Conservation (phyloP, 345 rosid species). For the Sisymbrium irio region DNA sequence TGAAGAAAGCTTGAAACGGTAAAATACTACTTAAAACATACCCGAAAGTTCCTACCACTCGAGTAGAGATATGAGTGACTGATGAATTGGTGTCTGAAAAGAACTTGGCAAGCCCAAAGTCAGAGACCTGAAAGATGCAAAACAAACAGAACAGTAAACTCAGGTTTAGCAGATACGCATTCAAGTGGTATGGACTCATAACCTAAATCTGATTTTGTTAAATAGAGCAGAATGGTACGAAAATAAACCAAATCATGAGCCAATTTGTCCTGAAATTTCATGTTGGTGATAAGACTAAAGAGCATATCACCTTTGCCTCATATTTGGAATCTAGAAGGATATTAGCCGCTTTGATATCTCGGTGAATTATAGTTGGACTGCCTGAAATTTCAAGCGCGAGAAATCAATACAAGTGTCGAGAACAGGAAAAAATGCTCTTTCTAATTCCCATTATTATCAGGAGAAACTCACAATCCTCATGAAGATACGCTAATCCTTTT, state of each 20-base stretch:
- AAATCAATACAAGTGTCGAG: not conserved
- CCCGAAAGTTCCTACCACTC: slow-evolving; percentile 93
- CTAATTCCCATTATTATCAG: not conserved
- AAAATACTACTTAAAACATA: slow-evolving; percentile 29
- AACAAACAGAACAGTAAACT: not conserved
- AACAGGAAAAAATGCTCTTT: not conserved
- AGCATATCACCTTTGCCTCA: slow-evolving; percentile 65
- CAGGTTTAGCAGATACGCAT: not conserved
- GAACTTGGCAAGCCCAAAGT: slow-evolving; percentile 80
- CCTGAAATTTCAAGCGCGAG: slow-evolving; percentile 40
- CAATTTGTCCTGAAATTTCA: not conserved
- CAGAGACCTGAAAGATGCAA: slow-evolving; percentile 61
- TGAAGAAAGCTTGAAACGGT: not conserved
- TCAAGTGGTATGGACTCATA: not conserved
- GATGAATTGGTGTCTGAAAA: slow-evolving; percentile 43
- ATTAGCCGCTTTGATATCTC: slow-evolving; percentile 83
- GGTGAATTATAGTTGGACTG: slow-evolving; percentile 77
- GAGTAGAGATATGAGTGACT: slow-evolving; percentile 62
- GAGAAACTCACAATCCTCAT: slow-evolving; percentile 78
- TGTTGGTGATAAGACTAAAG: not conserved
- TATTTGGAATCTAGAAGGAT: slow-evolving; percentile 72
- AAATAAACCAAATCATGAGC: not conserved
- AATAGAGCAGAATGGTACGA: not conserved
- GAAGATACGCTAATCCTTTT: slow-evolving; percentile 87
- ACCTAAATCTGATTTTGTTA: not conserved